Base-by-base conservation (phyloP, 2,329 filamentous ascomycete genomes). In the Epichloe hybrida region DNA sequence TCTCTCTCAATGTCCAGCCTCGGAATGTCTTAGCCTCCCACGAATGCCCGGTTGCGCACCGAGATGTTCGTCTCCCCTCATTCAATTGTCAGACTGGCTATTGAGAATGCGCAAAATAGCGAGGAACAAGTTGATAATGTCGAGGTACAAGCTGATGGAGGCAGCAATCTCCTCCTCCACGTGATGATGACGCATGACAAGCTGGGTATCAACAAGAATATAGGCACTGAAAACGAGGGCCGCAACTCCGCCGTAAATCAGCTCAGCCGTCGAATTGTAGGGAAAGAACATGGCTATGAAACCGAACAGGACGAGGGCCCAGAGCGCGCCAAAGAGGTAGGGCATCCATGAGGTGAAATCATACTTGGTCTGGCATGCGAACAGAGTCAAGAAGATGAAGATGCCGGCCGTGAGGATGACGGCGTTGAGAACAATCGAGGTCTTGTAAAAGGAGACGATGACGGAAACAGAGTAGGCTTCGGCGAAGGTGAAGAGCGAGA, bases 321-420 rank as follows among this genome's bases (percentile, higher is more conserved):
- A 97, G 17, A 98, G 77, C 0, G 77, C 83, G 52, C 90, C 90
- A 62, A 94, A 94, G 3, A 97, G 80, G 66, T 96, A 97, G 17
- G 93, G 91, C 74, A 91, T 87, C 91, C 93, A 98, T 56, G 81
- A 84, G 1, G 91, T 97, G 66, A 98, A 98, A 73, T 98, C 93
- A 65, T 98, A 98, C 68, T 94, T 95, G 57, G 86, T 87, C 74
- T 98, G 93, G 79, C 90, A 95, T 47, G 93, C 93, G 66, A 98
- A 97, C 43, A 90, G 69, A 1, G 84, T 88, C 48, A 89, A 78
- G 62, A 87, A 81, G 60, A 88, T 73, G 63, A 91, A 90, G 63
- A 90, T 86, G 48, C 84, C 86, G 15, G 83, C 84, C 48, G 93
- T 98, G 52, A 98, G 81, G 57, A 95, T 70, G 36, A 95, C 83